phyloP scores from a whole-genome alignment of 2,329 filamentous ascomycete genomes.

The Epichloe gansuensis region DNA sequence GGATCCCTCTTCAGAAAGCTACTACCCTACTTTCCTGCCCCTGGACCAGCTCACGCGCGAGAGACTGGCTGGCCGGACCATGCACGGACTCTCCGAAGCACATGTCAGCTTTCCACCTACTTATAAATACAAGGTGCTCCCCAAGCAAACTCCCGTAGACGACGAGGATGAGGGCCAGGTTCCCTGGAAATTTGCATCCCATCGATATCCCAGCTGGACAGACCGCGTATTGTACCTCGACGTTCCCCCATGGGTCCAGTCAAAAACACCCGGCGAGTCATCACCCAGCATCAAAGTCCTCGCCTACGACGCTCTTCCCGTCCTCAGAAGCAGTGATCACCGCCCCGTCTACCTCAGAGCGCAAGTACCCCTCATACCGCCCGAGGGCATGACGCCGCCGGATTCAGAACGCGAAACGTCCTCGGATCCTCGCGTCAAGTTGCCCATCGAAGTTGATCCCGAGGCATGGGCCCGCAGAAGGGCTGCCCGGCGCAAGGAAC shows the following conservation, averaged over 20 bases:
- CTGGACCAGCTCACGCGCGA: conserved; percentile 73
- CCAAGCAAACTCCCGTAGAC: conserved; percentile 7
- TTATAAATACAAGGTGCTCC: conserved; percentile 64
- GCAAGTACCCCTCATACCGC: conserved; percentile 46
- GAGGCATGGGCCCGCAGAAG: conserved; percentile 40
- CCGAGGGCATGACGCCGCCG: conserved; percentile 25
- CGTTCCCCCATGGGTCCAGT: conserved; percentile 38
- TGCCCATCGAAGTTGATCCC: conserved; percentile 40
- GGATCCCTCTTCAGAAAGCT: conserved; percentile 39
- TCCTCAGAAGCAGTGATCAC: conserved; percentile 79
- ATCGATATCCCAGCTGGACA: conserved; percentile 87
- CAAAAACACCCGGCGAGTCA: conserved; percentile 15
- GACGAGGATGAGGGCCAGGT: conserved; percentile 21
- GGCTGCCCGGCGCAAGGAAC: conserved; percentile 31
- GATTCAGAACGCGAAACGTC: conserved; percentile 5
- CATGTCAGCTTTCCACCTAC: conserved; percentile 74
- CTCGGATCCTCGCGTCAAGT: conserved; percentile 28
- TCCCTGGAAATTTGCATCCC: conserved; percentile 61
- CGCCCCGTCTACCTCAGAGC: conserved; percentile 65
- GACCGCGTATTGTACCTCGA: conserved; percentile 76
- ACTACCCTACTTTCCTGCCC: conserved; percentile 55
- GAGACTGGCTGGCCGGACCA: conserved; percentile 50
- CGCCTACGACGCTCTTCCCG: conserved; percentile 62
- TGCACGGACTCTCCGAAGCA: conserved; percentile 69
- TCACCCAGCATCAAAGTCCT: conserved; percentile 33